phyloP scores from a whole-genome alignment of 495 filamentous ascomycete genomes.

The Antarctomyces pellizariae region DNA sequence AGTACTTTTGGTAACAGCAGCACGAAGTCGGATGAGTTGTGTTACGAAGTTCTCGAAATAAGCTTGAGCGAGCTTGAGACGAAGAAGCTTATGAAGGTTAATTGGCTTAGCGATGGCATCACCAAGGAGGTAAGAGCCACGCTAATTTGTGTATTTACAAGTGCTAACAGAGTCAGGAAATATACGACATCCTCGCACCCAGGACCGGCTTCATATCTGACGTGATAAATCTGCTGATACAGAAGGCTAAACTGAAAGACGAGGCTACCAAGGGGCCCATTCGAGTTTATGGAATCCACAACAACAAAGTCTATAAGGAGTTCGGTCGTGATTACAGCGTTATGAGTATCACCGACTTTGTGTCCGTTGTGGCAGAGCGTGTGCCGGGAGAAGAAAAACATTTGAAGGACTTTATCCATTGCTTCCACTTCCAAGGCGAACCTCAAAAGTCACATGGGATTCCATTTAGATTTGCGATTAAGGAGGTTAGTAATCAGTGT shows the following conservation, averaged over 20 bases:
- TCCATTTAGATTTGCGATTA: constrained; percentile 77
- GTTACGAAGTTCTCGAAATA: constrained; percentile 82
- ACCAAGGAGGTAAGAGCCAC: constrained; percentile 49
- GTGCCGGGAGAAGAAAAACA: constrained; percentile 53
- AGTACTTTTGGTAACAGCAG: constrained; percentile 28
- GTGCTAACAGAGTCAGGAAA: constrained; percentile 29
- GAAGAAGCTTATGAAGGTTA: constrained; percentile 63
- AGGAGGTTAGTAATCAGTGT: constrained; percentile 35
- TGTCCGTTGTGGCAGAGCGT: constrained; percentile 53
- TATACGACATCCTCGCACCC: constrained; percentile 56
- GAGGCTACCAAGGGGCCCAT: constrained; percentile 39
- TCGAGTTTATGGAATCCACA: constrained; percentile 56
- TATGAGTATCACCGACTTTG: constrained; percentile 60
- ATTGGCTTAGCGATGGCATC: constrained; percentile 71
- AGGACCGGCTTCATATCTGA: constrained; percentile 62
- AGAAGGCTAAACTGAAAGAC: constrained; percentile 55
- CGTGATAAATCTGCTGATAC: constrained; percentile 45
- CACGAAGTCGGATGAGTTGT: constrained; percentile 53
- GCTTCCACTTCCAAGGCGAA: constrained; percentile 83
- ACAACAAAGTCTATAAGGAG: constrained; percentile 58
- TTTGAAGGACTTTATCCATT: constrained; percentile 40
- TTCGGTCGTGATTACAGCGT: constrained; percentile 39
- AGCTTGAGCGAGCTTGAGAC: constrained; percentile 81
- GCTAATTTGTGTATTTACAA: constrained; percentile 1
- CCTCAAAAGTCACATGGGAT: constrained; percentile 49